Base-by-base conservation (phyloP, 1,284 basidiomycete species). In the Peniophora sp. region DNA sequence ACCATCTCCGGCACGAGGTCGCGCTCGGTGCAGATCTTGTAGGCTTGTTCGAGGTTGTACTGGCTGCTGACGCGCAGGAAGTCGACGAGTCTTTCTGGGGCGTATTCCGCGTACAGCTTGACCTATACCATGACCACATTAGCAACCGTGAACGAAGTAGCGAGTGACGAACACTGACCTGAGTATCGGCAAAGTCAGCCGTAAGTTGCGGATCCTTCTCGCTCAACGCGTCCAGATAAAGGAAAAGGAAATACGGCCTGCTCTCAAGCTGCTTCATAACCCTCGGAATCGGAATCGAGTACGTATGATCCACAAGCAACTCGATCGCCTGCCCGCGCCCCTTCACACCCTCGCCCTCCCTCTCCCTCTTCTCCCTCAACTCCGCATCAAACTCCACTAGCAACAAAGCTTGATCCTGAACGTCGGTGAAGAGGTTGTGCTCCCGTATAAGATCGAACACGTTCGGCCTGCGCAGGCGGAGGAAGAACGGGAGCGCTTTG, bases 1-100 rank as follows among this genome's bases (percentile, higher is more conserved):
- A 99, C 96, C 90, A 97, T 97, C 69, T 99, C 97, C 0, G 85
- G 83, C 0, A 99, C 94, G 39, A 92, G 79, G 61, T 96, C 93
- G 36, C 84, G 80, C 53, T 85, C 79, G 59, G 85, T 83, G 64
- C 94, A 97, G 15, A 93, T 82, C 47, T 78, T 70, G 66, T 94
- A 96, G n/a, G 96, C 95, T 84, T 93, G 58, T 0, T 98, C 95
- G 3, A 98, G 78, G 62, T 83, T 92, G 66, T 98, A 99, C 58
- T 90, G 92, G 58, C 84, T 92, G 65, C 90, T 96, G 9, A 91
- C 86, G 22, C 96, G 83, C 14, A 99, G 72, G 67, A 97, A 97
- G 56, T 93, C 88, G 60, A 99, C 89, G 17, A 99, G 72, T 23
- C 85, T 79, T 1, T 72, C 61, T 1, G 85, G 78, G 22, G 92